A percentile compares a stretch with the other conserved stretches of the same genome.
Evolutionary conservation across 805 yeast species (phyloP).

Genomic region (Maudiozyma barnettii): DNA sequence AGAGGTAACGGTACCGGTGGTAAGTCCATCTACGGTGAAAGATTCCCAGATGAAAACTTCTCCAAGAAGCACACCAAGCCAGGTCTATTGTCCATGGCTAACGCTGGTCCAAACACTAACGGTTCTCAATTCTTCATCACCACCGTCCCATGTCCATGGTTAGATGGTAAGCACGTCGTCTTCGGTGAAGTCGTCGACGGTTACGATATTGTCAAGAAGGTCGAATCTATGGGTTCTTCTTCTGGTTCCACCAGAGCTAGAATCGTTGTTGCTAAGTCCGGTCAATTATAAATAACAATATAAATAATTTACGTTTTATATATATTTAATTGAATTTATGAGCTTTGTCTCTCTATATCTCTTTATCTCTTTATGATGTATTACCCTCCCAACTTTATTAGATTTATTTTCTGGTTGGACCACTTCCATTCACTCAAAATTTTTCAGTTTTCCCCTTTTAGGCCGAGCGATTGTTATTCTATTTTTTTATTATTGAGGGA

Average conservation of each 20-base stretch:
- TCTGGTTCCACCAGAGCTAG: constrained; percentile 63
- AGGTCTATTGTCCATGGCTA: constrained; percentile 90
- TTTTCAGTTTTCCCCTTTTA: too few species aligned
- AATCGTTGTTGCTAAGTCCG: constrained; percentile 52
- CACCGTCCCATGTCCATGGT: constrained; percentile 78
- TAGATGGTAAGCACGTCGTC: constrained; percentile 91
- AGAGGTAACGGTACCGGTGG: constrained; percentile 96
- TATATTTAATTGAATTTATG: neutral
- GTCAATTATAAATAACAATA: constrained; percentile 29
- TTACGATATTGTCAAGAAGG: constrained; percentile 71
- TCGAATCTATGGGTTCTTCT: constrained; percentile 68
- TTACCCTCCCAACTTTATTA: too few species aligned
- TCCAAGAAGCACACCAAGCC: constrained; percentile 64
- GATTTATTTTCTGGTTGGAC: too few species aligned
- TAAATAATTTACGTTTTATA: neutral
- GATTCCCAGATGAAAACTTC: constrained; percentile 71
- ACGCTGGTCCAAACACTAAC: constrained; percentile 96
- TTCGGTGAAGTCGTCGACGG: constrained; percentile 90
- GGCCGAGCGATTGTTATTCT: too few species aligned
- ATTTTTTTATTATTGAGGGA: too few species aligned
- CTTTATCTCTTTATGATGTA: too few species aligned
- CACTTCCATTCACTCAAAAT: too few species aligned
- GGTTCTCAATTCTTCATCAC: constrained; percentile 97
- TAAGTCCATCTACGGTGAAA: constrained; percentile 75
- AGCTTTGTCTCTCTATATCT: neutral